These are phyloP conservation scores for Candida michaelii DNA, from an alignment of 805 yeast species.

Conservation along the genomic window DNA sequence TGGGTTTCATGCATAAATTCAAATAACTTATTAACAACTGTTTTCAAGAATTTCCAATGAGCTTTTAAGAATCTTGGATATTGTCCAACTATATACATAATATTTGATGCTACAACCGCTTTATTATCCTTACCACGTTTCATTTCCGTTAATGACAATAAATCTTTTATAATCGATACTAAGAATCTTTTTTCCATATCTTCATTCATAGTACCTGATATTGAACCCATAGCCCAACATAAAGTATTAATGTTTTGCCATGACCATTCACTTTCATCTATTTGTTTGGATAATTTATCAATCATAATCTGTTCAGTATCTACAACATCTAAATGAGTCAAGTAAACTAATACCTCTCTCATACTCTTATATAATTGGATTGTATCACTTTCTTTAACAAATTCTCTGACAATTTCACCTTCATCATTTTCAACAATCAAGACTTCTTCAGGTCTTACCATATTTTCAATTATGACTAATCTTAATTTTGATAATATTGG, in stretches of 20 bases:
- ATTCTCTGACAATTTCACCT: conserved; percentile 97
- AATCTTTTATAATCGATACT: conserved; percentile 89
- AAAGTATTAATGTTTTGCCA: conserved; percentile 97
- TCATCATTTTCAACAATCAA: conserved; percentile 96
- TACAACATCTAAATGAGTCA: conserved; percentile 91
- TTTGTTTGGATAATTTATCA: conserved; percentile 84
- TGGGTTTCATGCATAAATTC: conserved; percentile 99
- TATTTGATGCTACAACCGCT: conserved; percentile 99
- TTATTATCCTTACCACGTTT: conserved; percentile 97
- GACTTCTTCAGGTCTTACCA: conserved; percentile 99
- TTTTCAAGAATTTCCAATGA: conserved; percentile 95
- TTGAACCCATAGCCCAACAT: conserved; percentile 99
- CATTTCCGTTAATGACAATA: conserved; percentile 89
- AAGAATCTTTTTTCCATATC: conserved; percentile 94
- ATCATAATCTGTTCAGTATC: conserved; percentile 95
- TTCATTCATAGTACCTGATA: conserved; percentile 98
- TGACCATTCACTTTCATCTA: conserved; percentile 97
- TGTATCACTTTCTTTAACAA: conserved; percentile 95
- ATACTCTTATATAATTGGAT: conserved; percentile 91
- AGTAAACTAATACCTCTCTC: conserved; percentile 92
- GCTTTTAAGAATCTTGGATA: conserved; percentile 97
- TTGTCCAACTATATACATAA: conserved; percentile 99
- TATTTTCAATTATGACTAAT: conserved; percentile 90
- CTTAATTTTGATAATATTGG: conserved; percentile 78
- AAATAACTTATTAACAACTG: conserved; percentile 91